Evolutionary conservation across 768 basidiomycete species (phyloP), one percentile per base, ranked within the genome.

Genomic region (Psilocybe cubensis): DNA sequence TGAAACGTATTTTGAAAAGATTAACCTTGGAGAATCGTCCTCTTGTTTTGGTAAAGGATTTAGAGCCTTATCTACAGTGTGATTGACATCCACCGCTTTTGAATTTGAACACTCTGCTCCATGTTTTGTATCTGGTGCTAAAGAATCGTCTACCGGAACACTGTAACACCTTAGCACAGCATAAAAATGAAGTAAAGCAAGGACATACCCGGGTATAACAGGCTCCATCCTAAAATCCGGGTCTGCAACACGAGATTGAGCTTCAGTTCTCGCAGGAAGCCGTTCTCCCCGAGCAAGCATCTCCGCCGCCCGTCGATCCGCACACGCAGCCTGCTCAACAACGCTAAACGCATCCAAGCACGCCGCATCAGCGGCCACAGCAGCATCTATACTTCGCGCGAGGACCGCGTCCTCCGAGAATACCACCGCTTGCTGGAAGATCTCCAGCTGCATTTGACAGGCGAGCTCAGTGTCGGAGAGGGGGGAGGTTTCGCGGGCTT

Each of bases 391-490:
- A 46, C 74, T 79, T 45, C 62, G 62, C 0, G 81, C 81, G 7
- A 79, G 57, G 10, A 60, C 61, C 11, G 65, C 44, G 56, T 80
- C 79, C 2, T 65, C 60, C 40, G 75, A 62, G 11, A 58, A 33
- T 0, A 54, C 59, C 4, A 75, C 47, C 14, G 68, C 44, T 4
- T 57, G 51, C 3, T 61, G 40, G 6, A 77, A 27, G 2, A 70
- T 67, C 14, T 74, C 66, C 2, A 68, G 68, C 49, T 78, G 78
- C 1, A 75, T 29, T 42, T 69, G 65, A 11, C 79, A 67, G 0
- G 82, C 82, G 8, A 74, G 43, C 18, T 78, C 76, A 42, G 74
- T 73, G 56, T 83, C 81, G 0, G 70, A 63, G 7, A 63, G 62
- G 1, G 65, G 61, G 0, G 58, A 54, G 51, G 63, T 66, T 5